These are phyloP conservation scores for Trichoderma sp. DNA, from an alignment of 2,329 filamentous ascomycete genomes.

Conservation along the genomic window DNA sequence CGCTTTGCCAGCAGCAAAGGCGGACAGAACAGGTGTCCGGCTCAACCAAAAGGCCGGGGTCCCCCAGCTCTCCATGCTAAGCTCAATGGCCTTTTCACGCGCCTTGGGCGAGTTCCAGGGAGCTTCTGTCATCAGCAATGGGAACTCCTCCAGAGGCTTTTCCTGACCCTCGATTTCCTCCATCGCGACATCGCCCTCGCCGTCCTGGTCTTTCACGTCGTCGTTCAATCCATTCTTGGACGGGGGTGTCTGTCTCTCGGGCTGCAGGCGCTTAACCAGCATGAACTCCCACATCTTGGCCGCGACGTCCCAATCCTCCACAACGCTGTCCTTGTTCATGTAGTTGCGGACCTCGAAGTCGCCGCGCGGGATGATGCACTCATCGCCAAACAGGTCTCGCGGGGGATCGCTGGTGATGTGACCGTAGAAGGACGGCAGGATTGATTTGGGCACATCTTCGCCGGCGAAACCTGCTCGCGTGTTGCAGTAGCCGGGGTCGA, in stretches of 20 bases:
- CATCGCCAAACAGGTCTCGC: constrained; percentile 80
- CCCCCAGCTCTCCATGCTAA: constrained; percentile 97
- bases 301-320: constrained; percentile 95
- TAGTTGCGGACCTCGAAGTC: constrained; percentile 88
- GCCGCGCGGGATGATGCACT: constrained; percentile 75
- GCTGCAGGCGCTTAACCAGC: constrained; percentile 84
- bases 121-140: constrained; percentile 89
- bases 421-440: constrained; percentile 89
- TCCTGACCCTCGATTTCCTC: constrained; percentile 58
- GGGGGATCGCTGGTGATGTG: constrained; percentile 49
- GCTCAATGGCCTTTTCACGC: constrained; percentile 90
- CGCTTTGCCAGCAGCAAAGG: constrained; percentile 90
- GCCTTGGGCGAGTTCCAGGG: constrained; percentile 88
- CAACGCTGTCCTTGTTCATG: constrained; percentile 83
- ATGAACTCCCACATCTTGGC: constrained; percentile 90
- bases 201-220: constrained; percentile 59
- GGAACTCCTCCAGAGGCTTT: constrained; percentile 84
- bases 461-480: constrained; percentile 95
- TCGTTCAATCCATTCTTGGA: constrained; percentile 80
- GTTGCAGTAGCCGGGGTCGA: constrained; percentile 89
- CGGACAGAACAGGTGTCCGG: constrained; percentile 83
- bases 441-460: constrained; percentile 94
- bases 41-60: constrained; percentile 93
- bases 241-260: constrained; percentile 68
- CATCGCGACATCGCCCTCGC: constrained; percentile 62